Conservation (phyloP, 192 early-diverging fungal genomes). For the Chytriomyces confervae region DNA sequence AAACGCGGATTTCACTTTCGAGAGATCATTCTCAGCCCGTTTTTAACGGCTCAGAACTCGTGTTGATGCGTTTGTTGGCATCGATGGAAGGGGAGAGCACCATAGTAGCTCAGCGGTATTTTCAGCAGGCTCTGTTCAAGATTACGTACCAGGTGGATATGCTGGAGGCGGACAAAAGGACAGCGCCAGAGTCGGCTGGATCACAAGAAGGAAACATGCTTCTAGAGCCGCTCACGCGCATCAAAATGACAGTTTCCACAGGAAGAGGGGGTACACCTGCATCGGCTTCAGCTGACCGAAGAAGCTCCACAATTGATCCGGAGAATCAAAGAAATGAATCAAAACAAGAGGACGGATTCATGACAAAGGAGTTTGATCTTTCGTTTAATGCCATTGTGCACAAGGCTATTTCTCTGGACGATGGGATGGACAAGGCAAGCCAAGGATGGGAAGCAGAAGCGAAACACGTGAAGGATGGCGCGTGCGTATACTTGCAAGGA, state of each 20-base stretch:
- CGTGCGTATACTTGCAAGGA: not conserved
- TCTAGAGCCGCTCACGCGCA: not conserved
- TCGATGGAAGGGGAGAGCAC: too few relatives aligned
- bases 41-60: not conserved
- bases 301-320: not conserved
- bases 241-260: not conserved
- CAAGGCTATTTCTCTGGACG: constrained; percentile 49
- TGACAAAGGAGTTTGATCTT: constrained; percentile 6
- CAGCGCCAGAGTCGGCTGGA: too few relatives aligned
- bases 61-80: too few relatives aligned
- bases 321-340: not conserved
- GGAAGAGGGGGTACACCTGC: too few relatives aligned
- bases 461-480: not conserved
- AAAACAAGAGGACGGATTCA: not conserved
- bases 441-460: not conserved
- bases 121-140: too few relatives aligned
- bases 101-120: too few relatives aligned
- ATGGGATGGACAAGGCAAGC: not conserved
- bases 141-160: too few relatives aligned
- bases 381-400: constrained; percentile 29
- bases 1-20: not conserved
- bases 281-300: not conserved
- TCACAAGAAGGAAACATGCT: too few relatives aligned
- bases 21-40: constrained; percentile 8
- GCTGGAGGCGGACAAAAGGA: too few relatives aligned